These are phyloP conservation scores for Aspergillus neoniger DNA, from an alignment of 2,329 filamentous ascomycete species.

Conservation along the genomic window DNA sequence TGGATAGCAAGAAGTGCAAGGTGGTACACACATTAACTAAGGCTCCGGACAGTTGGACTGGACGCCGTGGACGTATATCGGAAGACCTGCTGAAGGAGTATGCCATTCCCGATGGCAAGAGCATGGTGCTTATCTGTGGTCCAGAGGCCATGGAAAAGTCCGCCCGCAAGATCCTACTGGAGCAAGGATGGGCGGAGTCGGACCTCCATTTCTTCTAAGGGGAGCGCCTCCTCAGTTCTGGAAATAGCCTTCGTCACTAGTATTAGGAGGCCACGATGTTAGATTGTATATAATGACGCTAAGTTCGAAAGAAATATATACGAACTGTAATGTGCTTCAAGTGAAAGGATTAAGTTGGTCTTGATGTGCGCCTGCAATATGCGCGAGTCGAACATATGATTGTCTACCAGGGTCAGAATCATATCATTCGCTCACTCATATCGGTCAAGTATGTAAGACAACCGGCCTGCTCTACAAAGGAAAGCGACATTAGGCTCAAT, in stretches of 20 bases:
- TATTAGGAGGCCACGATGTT: neutral
- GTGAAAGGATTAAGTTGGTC: neutral
- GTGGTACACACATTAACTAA: conserved; percentile 71
- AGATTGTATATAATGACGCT: neutral
- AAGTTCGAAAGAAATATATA: neutral
- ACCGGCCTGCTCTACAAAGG: too few species aligned
- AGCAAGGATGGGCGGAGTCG: conserved; percentile 70
- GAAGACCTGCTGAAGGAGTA: conserved; percentile 63
- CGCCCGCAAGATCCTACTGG: conserved; percentile 58
- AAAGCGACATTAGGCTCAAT: too few species aligned
- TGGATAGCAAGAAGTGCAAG: conserved; percentile 57
- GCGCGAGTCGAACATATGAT: too few species aligned
- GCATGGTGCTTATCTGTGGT: conserved; percentile 76
- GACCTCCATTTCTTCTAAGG: conserved; percentile 73
- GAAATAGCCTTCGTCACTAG: neutral
- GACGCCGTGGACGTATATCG: conserved; percentile 67
- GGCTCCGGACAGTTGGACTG: conserved; percentile 66
- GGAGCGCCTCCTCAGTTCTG: neutral
- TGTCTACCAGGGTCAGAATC: too few species aligned
- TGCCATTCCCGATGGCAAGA: conserved; percentile 49
- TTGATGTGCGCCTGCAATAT: too few species aligned
- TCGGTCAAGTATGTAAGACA: too few species aligned
- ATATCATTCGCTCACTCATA: too few species aligned
- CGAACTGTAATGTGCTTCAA: neutral
- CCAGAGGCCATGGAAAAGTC: conserved; percentile 73